phyloP scores from a whole-genome alignment of 2,329 filamentous ascomycete species.

The Ceratocystis cubensis region DNA sequence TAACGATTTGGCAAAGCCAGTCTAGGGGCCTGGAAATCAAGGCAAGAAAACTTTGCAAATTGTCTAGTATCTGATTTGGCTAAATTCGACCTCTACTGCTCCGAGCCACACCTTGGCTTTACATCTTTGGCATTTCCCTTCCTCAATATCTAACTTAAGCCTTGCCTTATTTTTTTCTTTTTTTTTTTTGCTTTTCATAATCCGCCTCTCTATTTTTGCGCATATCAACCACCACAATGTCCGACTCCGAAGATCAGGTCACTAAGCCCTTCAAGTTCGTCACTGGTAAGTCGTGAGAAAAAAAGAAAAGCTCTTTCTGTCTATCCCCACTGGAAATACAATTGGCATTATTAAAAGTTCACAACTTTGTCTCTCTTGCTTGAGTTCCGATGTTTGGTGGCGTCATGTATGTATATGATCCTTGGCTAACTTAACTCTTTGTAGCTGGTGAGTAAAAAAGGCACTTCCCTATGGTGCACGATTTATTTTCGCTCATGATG shows the following conservation, averaged over 20 bases:
- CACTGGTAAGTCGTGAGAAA: slow-evolving; percentile 59
- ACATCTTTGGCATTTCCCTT: slow-evolving; percentile 27
- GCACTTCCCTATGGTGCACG: background rate
- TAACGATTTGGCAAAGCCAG: background rate
- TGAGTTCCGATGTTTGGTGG: slow-evolving; percentile 22
- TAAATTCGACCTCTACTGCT: slow-evolving; percentile 28
- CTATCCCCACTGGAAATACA: background rate
- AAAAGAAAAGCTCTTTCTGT: slow-evolving; percentile 20
- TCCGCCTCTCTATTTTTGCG: slow-evolving; percentile 10
- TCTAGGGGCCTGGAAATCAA: slow-evolving; percentile 13
- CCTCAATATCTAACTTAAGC: background rate
- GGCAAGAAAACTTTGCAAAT: slow-evolving; percentile 22
- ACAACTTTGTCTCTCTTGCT: background rate
- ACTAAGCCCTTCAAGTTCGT: slow-evolving; percentile 99
- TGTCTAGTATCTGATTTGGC: slow-evolving; percentile 34
- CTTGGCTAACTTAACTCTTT: slow-evolving; percentile 32
- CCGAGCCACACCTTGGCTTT: slow-evolving; percentile 29
- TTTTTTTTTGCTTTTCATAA: slow-evolving; percentile 7
- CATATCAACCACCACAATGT: slow-evolving; percentile 55
- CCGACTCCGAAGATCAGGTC: slow-evolving; percentile 65
- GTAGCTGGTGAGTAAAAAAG: slow-evolving; percentile 34
- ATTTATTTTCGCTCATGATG: background rate
- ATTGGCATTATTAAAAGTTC: no score
- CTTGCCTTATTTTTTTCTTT: slow-evolving; percentile 3
- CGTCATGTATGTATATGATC: slow-evolving; percentile 27